Evolutionary conservation across 371 early-diverging fungal species (phyloP), one percentile per base, ranked within the genome.

Genomic region (Mortierella sp.): DNA sequence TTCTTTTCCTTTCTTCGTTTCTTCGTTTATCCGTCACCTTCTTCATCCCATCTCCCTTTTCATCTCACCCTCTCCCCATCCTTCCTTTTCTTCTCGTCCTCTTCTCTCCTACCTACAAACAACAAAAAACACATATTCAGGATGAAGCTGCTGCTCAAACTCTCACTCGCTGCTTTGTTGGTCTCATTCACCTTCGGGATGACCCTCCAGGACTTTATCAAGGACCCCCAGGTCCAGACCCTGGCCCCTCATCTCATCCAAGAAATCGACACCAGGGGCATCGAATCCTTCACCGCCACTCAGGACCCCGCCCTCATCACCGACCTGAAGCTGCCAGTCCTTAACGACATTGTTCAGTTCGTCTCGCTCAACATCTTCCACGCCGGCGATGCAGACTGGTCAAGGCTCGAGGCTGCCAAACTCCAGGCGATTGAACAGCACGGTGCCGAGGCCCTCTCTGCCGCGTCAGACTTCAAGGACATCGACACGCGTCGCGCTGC

Each of bases 61-160:
- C 45, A 22, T 24, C 8, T 31, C 31, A 24, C 39, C 48, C 29
- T 14, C 34, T 58, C 7, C 37, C n/a, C n/a, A 10, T 26, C 50
- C 44, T n/a, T 1, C 34, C 55, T 1, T 44, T 14, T 53, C 39
- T 3, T 39, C 45, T 11, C 13, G 8, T 2, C 11, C 55, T 29
- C 31, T 29, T 31, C 16, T 34, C 31, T 13, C 19, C 37, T 34
- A 5, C 34, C 22, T 6, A 19, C 19, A 11, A 1, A 24, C 29
- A 22, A 58, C 8, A 8, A 34, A 31, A 58, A 9, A n/a, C 48
- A 48, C 61, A 53, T 16, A 19, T 14, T 58, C 34, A 58, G 16
- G 29, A 79, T 84, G 84, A 84, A 74, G 69, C 58, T 73, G 10
- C 79, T 79, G n/a, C 76, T 79, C 52, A 70, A 43, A 50, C 76